phyloP scores from a whole-genome alignment of 176 grass and related monocot genomes.

The Thinopyrum elongatum region DNA sequence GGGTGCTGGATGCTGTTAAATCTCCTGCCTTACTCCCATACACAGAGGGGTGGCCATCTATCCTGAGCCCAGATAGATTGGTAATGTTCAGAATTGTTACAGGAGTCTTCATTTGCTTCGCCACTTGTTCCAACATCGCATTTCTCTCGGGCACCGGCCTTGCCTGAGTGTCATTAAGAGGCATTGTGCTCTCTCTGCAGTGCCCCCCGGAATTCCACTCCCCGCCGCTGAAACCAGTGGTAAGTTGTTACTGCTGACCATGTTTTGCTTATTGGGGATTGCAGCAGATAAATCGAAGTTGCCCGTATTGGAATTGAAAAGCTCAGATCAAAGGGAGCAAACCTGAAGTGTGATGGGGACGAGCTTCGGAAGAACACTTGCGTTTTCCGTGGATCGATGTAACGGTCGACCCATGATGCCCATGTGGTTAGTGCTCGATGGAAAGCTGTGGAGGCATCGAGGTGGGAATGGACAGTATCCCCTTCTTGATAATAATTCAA shows the following conservation, averaged over 20 bases:
- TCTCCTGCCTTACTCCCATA: slow-evolving; percentile 56
- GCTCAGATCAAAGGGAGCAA: neutral
- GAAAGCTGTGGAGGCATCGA: slow-evolving; percentile 65
- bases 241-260: neutral
- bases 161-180: slow-evolving; percentile 42
- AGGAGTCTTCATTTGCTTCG: slow-evolving; percentile 61
- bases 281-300: neutral
- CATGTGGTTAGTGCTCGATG: slow-evolving; percentile 72
- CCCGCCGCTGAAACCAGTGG: slow-evolving; percentile 48
- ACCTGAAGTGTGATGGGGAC: slow-evolving; percentile 92
- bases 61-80: slow-evolving; percentile 67
- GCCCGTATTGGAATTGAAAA: neutral
- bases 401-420: slow-evolving; percentile 71
- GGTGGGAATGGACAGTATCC: slow-evolving; percentile 49
- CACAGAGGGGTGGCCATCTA: slow-evolving; percentile 83
- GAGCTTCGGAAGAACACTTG: slow-evolving; percentile 89
- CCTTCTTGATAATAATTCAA: slow-evolving; percentile 96
- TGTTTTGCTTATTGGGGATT: neutral
- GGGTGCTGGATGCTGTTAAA: slow-evolving; percentile 29
- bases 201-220: slow-evolving; percentile 95
- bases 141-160: slow-evolving; percentile 51
- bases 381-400: slow-evolving; percentile 53
- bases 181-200: slow-evolving; percentile 60
- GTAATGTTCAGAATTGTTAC: slow-evolving; percentile 85
- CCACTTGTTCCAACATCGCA: slow-evolving; percentile 55